Base-by-base conservation (phyloP, 225 moss, liverwort and hornwort genomes). In the Bryoerythrophyllum caledonicum region DNA sequence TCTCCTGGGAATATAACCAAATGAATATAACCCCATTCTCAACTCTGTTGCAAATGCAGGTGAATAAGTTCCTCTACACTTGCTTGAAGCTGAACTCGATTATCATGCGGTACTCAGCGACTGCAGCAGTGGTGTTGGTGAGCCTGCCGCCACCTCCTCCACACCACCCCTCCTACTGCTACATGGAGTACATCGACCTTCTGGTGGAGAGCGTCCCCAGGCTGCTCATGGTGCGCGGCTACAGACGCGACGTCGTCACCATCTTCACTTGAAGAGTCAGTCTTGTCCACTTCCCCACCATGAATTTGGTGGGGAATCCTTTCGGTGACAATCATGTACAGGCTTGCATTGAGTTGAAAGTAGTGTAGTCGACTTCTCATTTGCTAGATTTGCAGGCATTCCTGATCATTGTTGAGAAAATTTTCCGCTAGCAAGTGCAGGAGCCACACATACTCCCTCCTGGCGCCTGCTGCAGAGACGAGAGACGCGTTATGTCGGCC, bases 101-200 rank as follows among this genome's bases (percentile, higher is more conserved):
- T 20, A 99, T 99, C 15, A 73, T 89, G 74, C 87, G 99, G 73
- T 95, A 95, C 62, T 99, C 99, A 37, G 75, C 79, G 66, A 76
- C 86, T 72, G 99, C 99, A 75, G 99, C 99, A 10, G 99, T 99
- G 56, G 99, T 99, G 64, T 73, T 99, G 74, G 99, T 99, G 72
- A 99, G 99, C 85, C 88, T 99, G 57, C 99, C 99, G 4, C 99
- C 99, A 37, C 99, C 99, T 35, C 99, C 99, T 8, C 89, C 89
- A 26, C 90, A 83, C 60, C 99, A 99, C 83, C 99, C 99, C 24
- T 68, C 92, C 41, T 91, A 86, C 73, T 99, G 99, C 79, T 99
- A 95, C 83, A 95, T 99, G 99, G 99, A 99, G 86, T 99, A 99
- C 74, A 92, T 95, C 67, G 99, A 99, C 78, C 90, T 99, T n/a